phyloP scores from a whole-genome alignment of 1,284 basidiomycete species.

The Macrocystidia cucumis region DNA sequence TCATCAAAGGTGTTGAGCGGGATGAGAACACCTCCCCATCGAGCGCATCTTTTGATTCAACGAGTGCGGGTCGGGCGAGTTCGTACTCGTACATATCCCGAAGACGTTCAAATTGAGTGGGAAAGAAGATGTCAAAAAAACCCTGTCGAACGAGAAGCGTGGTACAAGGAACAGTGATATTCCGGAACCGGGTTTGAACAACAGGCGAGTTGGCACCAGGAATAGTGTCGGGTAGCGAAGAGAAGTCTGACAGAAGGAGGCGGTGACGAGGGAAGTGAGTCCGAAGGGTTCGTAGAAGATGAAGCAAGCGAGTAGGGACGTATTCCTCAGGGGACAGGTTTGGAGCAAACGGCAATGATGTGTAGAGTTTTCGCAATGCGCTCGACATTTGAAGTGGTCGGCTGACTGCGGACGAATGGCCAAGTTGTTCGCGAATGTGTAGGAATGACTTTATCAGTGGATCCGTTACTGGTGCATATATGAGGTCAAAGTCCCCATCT shows the following conservation, averaged over 20 bases:
- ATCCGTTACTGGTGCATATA: constrained; percentile 84
- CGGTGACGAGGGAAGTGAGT: constrained; percentile 87
- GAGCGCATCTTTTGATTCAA: constrained; percentile 40
- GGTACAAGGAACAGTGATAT: constrained; percentile 81
- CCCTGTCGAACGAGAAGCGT: constrained; percentile 93
- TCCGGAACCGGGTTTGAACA: constrained; percentile 88
- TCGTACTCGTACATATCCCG: constrained; percentile 85
- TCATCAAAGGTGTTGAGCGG: constrained; percentile 42
- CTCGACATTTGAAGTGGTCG: constrained; percentile 50
- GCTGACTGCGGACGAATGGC: constrained; percentile 46
- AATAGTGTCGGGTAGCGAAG: constrained; percentile 80
- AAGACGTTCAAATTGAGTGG: constrained; percentile 84
- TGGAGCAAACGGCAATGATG: constrained; percentile 78
- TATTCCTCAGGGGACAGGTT: constrained; percentile 91
- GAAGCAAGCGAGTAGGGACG: constrained; percentile 88
- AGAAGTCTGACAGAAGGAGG: constrained; percentile 91
- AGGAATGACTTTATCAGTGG: constrained; percentile 76
- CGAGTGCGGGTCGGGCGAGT: constrained; percentile 51
- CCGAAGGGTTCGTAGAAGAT: constrained; percentile 79
- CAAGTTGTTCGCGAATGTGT: constrained; percentile 48
- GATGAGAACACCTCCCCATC: constrained; percentile 20
- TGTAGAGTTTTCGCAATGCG: constrained; percentile 54
- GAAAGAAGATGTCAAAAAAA: constrained; percentile 99
- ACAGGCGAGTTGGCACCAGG: constrained; percentile 87
- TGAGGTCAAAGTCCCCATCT: constrained; percentile 78